Evolutionary conservation across 169 alveolate species (phyloP), one percentile per base, ranked within the genome.

Genomic region (Plasmodium ovale): DNA sequence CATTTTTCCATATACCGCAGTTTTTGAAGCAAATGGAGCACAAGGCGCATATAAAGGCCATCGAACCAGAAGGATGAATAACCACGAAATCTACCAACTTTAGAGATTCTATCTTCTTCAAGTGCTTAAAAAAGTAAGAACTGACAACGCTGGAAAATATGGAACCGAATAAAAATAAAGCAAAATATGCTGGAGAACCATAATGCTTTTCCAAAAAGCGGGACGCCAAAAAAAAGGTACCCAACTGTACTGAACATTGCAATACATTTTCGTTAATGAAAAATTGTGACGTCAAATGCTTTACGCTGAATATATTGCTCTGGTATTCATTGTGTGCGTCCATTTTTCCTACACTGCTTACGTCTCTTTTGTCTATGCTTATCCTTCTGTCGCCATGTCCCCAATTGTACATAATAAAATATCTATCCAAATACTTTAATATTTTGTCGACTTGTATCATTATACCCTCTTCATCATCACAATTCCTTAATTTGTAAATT

Each of bases 61-160:
- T 79, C 14, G 71, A 79, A 10, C 89, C 89, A 39, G 89, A 79
- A 12, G 89, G 89, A 56, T 79, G 89, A 65, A 79, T 79, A 42
- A 79, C 84, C 9, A 51, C 84, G 65, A 65, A 65, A 44, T 42
- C 39, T 23, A 79, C 29, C n/a, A 53, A 65, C 10, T 54, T 79
- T 51, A 65, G 65, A 31, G 71, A 35, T 79, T 79, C 84, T 44
- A 53, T 31, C 51, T 64, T 25, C 44, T 79, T 79, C 2, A 79
- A 12, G 19, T 33, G n/a, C 51, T 79, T 67, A 35, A 49, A 79
- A 54, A 79, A 79, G 1, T 65, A 44, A 51, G 39, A 56, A 31
- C 69, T 79, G 27, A 53, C 19, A 65, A 79, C 23, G 23, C 49
- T 79, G 23, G 89, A 79, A 65, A 79, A 42, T 19, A 79, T 12